Conservation (phyloP, 192 early-diverging fungal genomes). For the Gryganskiella cystojenkinii region DNA sequence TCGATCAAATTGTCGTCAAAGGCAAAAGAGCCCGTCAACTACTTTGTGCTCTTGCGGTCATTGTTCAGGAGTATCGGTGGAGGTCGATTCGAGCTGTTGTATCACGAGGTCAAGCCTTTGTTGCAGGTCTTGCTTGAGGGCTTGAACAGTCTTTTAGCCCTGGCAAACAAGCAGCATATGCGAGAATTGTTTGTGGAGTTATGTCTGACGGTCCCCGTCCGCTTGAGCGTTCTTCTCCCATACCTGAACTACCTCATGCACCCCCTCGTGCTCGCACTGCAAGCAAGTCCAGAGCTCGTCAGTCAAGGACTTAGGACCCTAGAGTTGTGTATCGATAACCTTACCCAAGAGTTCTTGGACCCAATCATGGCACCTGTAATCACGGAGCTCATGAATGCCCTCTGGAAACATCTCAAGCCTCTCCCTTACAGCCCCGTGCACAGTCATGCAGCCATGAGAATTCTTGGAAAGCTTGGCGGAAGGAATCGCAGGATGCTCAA, state of each 20-base stretch:
- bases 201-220: slow-evolving; percentile 96
- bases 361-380: slow-evolving; percentile 95
- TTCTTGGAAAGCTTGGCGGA: slow-evolving; percentile 98
- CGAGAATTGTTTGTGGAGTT: slow-evolving; percentile 98
- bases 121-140: slow-evolving; percentile 92
- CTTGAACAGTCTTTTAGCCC: slow-evolving; percentile 84
- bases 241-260: slow-evolving; percentile 95
- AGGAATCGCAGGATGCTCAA: slow-evolving; percentile 90
- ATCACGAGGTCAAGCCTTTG: slow-evolving; percentile 95
- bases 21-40: slow-evolving; percentile 89
- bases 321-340: slow-evolving; percentile 98
- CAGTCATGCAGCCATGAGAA: slow-evolving; percentile 87
- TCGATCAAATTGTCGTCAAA: slow-evolving; percentile 86
- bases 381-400: slow-evolving; percentile 91
- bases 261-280: slow-evolving; percentile 93
- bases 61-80: slow-evolving; percentile 98
- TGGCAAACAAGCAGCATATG: slow-evolving; percentile 86
- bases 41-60: slow-evolving; percentile 90
- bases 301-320: slow-evolving; percentile 94
- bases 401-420: slow-evolving; percentile 93
- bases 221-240: slow-evolving; percentile 92
- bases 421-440: slow-evolving; percentile 86
- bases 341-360: slow-evolving; percentile 97
- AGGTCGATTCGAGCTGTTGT: slow-evolving; percentile 93
- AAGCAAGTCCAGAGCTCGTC: slow-evolving; percentile 93